Evolutionary conservation across 495 filamentous ascomycete genomes (phyloP).

Genomic region (Talaromyces adpressus): DNA sequence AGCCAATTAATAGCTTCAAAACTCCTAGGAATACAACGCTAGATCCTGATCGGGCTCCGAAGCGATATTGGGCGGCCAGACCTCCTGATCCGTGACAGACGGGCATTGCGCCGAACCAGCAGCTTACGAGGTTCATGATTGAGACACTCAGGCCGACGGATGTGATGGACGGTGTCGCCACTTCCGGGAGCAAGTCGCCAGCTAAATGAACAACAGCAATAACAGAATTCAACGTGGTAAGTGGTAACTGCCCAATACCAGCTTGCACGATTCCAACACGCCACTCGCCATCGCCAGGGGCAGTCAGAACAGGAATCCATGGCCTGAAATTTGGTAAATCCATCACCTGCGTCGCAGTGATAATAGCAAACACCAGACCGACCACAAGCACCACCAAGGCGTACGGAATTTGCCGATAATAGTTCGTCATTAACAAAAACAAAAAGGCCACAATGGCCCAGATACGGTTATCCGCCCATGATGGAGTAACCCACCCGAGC

Average conservation of each 20-base stretch:
- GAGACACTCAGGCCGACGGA: conserved; percentile 73
- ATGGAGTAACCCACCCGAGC: conserved; percentile 50
- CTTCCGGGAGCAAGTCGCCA: conserved; percentile 62
- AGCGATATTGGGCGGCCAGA: conserved; percentile 80
- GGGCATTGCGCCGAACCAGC: conserved; percentile 93
- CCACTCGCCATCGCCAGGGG: conserved; percentile 42
- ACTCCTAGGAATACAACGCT: conserved; percentile 73
- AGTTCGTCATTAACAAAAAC: conserved; percentile 54
- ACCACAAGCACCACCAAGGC: conserved; percentile 63
- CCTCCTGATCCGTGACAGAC: conserved; percentile 92
- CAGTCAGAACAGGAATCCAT: conserved; percentile 38
- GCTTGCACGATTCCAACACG: conserved; percentile 43
- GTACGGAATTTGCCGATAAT: conserved; percentile 59
- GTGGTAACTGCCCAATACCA: conserved; percentile 77
- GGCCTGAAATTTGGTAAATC: conserved; percentile 40
- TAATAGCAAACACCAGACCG: conserved; percentile 51
- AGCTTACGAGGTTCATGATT: conserved; percentile 73
- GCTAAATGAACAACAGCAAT: conserved; percentile 75
- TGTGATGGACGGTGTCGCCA: conserved; percentile 59
- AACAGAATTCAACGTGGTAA: conserved; percentile 86
- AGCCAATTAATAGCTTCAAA: conserved; percentile 67
- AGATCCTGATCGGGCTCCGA: conserved; percentile 81
- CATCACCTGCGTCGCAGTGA: conserved; percentile 25
- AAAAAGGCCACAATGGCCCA: conserved; percentile 67
- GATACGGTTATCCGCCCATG: conserved; percentile 63